A percentile compares a stretch with the other conserved stretches of the same genome.
Evolutionary conservation across 2,329 filamentous ascomycete species (phyloP).

Genomic region (Paecilomyces fulvus): DNA sequence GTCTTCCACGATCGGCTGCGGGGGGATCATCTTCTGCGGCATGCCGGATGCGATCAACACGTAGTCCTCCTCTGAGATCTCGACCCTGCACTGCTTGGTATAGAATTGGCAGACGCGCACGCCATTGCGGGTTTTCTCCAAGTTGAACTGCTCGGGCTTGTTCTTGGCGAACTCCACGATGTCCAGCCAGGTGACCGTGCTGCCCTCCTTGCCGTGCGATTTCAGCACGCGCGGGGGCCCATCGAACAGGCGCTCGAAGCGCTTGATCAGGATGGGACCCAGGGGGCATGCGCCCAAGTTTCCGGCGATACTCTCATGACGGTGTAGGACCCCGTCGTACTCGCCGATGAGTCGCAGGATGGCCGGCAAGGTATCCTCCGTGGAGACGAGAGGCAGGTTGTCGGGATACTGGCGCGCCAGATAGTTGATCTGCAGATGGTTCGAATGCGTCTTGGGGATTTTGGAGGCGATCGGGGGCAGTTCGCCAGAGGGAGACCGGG

Average conservation of each 20-base stretch:
- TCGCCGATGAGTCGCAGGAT: slow-evolving; percentile 65
- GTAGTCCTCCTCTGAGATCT: slow-evolving; percentile 84
- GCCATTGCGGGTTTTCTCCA: slow-evolving; percentile 61
- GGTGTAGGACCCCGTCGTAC: slow-evolving; percentile 77
- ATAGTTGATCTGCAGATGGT: slow-evolving; percentile 61
- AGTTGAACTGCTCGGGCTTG: slow-evolving; percentile 68
- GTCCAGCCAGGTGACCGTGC: slow-evolving; percentile 70
- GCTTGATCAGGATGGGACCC: slow-evolving; percentile 73
- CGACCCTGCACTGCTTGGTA: slow-evolving; percentile 70
- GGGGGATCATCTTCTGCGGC: slow-evolving; percentile 71
- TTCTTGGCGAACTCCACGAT: slow-evolving; percentile 76
- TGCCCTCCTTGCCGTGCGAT: slow-evolving; percentile 52
- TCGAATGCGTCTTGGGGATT: slow-evolving; percentile 45
- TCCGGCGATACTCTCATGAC: slow-evolving; percentile 78
- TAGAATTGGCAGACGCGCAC: slow-evolving; percentile 70
- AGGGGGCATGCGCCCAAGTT: slow-evolving; percentile 77
- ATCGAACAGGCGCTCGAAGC: slow-evolving; percentile 79
- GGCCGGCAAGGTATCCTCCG: slow-evolving; percentile 63
- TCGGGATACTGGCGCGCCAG: slow-evolving; percentile 55
- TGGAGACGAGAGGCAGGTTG: slow-evolving; percentile 53
- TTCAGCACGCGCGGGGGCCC: slow-evolving; percentile 62
- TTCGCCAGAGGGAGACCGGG: slow-evolving; percentile 37
- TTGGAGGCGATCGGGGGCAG: slow-evolving; percentile 38
- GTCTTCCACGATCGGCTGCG: slow-evolving; percentile 74
- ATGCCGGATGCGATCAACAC: slow-evolving; percentile 74